Evolutionary conservation across 2,329 filamentous ascomycete species (phyloP).

Genomic region (Ceratocystis cacaofunesta): DNA sequence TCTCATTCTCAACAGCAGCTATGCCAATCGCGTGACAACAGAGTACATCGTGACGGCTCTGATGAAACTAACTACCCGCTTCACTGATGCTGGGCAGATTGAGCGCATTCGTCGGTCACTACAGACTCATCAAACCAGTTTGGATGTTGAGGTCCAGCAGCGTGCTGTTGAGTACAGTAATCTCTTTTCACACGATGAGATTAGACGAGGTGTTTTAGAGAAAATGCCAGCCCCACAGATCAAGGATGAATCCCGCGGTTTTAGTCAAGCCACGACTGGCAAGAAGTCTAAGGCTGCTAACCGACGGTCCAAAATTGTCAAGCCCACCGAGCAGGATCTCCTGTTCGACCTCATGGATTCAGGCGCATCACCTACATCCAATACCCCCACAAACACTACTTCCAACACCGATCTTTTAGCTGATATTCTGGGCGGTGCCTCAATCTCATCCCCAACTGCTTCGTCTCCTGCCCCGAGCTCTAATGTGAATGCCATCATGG

Average conservation of each 20-base stretch:
- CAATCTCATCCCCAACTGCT: conserved; percentile 28
- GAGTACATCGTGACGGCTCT: conserved; percentile 93
- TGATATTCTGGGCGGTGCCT: conserved; percentile 74
- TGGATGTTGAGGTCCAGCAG: conserved; percentile 93
- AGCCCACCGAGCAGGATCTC: conserved; percentile 81
- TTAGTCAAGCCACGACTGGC: conserved; percentile 55
- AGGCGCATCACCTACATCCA: conserved; percentile 32
- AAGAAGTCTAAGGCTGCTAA: conserved; percentile 56
- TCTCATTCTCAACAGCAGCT: conserved; percentile 85
- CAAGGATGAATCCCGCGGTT: conserved; percentile 80
- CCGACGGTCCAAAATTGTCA: conserved; percentile 60
- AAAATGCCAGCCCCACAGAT: conserved; percentile 98
- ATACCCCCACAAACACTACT: conserved; percentile 27
- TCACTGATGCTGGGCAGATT: conserved; percentile 70
- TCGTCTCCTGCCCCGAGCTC: conserved; percentile 37
- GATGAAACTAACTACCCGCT: conserved; percentile 84
- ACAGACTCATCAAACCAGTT: conserved; percentile 62
- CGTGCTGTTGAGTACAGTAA: conserved; percentile 91
- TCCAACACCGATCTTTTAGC: conserved; percentile 79
- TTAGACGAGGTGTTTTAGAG: conserved; percentile 79
- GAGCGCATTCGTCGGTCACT: conserved; percentile 72
- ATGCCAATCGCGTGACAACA: conserved; percentile 76
- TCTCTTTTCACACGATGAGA: conserved; percentile 77
- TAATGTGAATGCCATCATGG: conserved; percentile 67
- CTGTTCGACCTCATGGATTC: conserved; percentile 77